Evolutionary conservation across 1,139 yeast genomes (phyloP), one percentile per base, ranked within the genome.

Genomic region (Candida tunisiensis): DNA sequence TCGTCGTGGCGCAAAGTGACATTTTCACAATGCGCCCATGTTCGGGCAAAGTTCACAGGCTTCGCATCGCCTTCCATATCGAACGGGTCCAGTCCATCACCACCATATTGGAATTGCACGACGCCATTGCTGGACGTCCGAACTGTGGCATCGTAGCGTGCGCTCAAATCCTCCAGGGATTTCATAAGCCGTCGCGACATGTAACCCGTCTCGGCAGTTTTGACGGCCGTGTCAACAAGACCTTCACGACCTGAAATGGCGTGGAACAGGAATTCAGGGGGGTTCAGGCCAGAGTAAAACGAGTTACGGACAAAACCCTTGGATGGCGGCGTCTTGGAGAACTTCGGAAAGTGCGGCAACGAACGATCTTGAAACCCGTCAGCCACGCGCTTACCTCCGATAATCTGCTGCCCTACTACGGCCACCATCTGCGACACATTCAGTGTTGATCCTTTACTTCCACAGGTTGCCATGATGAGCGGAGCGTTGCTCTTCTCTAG

Each of bases 211-310:
- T 91, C 98, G 3, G 98, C 98, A 17, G 99, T 91, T 51, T 91
- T 91, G 31, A 91, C 98, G 6, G 96, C 98, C 10, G 99, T 91
- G 63, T 91, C 99, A 31, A 91, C 98, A 53, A 91, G 63, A 53
- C 99, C 99, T 64, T 91, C 99, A 64, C 99, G 79, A 52, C 99
- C 99, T 5, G 98, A 88, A 56, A 91, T 91, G 37, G 99, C 96
- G 51, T 91, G 99, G 65, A 88, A 91, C 39, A 91, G 60, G 51
- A 91, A 91, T 49, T 91, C 99, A 4, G 98, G 94, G 4, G 99
- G 98, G 5, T 88, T 67, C 39, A 91, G 62, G 7, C 99, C 99
- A 26, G 88, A 69, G 51, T 64, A 91, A 64, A 91, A 91, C 8
- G 96, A 85, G 53, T 91, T 88, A 54, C 95, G 63, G 11, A 91